phyloP scores from a whole-genome alignment of 1,139 yeast genomes.

The Magnusiomyces fungicola region DNA sequence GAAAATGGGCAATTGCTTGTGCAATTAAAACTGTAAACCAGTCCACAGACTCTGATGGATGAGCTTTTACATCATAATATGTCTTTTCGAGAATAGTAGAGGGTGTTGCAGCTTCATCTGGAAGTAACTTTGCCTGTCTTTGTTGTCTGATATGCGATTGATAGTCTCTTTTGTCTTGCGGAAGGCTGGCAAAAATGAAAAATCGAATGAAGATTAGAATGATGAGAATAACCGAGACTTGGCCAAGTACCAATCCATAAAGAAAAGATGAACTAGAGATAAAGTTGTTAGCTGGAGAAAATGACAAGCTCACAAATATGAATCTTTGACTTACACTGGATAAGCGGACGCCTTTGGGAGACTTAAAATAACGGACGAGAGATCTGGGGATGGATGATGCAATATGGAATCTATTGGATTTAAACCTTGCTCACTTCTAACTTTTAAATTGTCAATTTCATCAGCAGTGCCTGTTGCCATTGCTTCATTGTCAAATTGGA shows the following conservation, averaged over 20 bases:
- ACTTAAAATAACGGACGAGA: background rate
- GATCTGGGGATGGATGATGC: background rate
- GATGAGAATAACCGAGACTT: constrained; percentile 71
- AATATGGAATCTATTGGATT: background rate
- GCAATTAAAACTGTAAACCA: constrained; percentile 96
- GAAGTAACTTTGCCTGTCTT: constrained; percentile 29
- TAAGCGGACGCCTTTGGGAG: background rate
- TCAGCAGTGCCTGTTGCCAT: background rate
- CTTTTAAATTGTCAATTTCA: background rate
- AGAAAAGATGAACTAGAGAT: background rate
- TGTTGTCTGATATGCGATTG: constrained; percentile 23
- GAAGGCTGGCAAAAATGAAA: constrained; percentile 78
- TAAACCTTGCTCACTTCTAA: background rate
- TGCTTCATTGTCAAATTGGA: background rate
- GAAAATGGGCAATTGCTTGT: constrained; percentile 76
- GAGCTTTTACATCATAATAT: constrained; percentile 82
- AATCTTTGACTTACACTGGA: too few species aligned
- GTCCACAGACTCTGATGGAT: constrained; percentile 83
- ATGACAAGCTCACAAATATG: too few species aligned
- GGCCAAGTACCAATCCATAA: constrained; percentile 49
- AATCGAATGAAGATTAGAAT: constrained; percentile 71
- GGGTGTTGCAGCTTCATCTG: constrained; percentile 28
- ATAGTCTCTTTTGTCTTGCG: constrained; percentile 28
- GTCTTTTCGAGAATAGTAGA: constrained; percentile 72
- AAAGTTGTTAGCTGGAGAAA: too few species aligned